phyloP scores from a whole-genome alignment of 495 filamentous ascomycete species.

The Aspergillus kassunensis region DNA sequence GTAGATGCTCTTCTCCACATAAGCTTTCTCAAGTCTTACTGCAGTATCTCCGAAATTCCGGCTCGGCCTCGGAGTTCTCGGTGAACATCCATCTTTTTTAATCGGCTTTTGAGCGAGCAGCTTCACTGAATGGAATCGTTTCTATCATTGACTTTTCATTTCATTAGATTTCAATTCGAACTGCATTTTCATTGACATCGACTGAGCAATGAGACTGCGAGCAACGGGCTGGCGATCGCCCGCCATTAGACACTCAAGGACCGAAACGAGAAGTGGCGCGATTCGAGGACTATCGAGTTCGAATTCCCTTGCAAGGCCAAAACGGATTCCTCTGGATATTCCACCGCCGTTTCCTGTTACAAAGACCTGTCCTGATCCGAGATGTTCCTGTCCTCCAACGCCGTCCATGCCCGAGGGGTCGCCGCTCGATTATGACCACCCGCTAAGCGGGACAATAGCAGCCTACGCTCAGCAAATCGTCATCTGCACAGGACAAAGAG shows the following conservation, averaged over 20 bases:
- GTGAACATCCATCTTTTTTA: not conserved
- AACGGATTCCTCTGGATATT: slow-evolving; percentile 34
- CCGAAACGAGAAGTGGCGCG: not conserved
- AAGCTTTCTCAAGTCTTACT: not conserved
- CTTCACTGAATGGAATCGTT: not conserved
- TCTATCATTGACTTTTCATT: not conserved
- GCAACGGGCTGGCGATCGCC: slow-evolving; percentile 8
- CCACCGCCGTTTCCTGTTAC: slow-evolving; percentile 45
- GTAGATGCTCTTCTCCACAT: not conserved
- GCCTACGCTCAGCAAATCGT: slow-evolving; percentile 79
- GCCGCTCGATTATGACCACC: slow-evolving; percentile 68
- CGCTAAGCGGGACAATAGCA: slow-evolving; percentile 70
- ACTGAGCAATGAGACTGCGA: slow-evolving; percentile 9
- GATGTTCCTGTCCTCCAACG: slow-evolving; percentile 64
- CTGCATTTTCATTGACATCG: not conserved
- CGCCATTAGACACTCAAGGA: slow-evolving; percentile 5
- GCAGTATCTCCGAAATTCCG: too few species aligned
- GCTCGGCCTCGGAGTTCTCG: slow-evolving; percentile 12
- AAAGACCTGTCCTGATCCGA: slow-evolving; percentile 64
- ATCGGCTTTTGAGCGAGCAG: not conserved
- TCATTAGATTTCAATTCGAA: not conserved
- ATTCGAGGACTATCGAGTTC: slow-evolving; percentile 27
- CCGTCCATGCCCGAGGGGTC: slow-evolving; percentile 61
- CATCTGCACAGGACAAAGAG: slow-evolving; percentile 69
- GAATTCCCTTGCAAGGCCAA: slow-evolving; percentile 14